Conservation (phyloP, 352 stramenopile species). For the Pythium diclinum region DNA sequence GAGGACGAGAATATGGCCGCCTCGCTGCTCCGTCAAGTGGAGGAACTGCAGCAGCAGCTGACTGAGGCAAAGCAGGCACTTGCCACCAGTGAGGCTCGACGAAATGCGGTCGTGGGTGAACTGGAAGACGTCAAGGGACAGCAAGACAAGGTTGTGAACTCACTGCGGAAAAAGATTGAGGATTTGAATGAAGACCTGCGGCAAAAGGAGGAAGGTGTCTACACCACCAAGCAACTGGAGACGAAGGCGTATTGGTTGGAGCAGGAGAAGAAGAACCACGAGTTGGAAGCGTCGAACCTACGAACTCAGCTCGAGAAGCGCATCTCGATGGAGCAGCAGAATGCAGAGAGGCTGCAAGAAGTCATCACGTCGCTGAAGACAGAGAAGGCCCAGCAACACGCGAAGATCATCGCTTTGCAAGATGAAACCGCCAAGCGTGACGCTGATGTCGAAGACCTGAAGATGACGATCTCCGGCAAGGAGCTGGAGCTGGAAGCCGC, state of each 20-base stretch:
- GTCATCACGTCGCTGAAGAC: slow-evolving; percentile 36
- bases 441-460: slow-evolving; percentile 39
- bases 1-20: slow-evolving; percentile 58
- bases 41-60: slow-evolving; percentile 46
- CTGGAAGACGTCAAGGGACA: slow-evolving; percentile 32
- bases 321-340: slow-evolving; percentile 1
- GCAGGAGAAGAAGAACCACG: slow-evolving; percentile 21
- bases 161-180: slow-evolving; percentile 50
- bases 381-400: slow-evolving; percentile 33
- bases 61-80: slow-evolving; percentile 38
- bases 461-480: slow-evolving; percentile 37
- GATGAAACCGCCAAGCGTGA: slow-evolving; percentile 6
- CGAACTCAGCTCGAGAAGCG: slow-evolving; percentile 9
- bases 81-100: slow-evolving; percentile 30
- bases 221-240: slow-evolving; percentile 10
- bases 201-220: slow-evolving; percentile 37
- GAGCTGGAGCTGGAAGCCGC: slow-evolving; percentile 40
- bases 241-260: slow-evolving; percentile 18
- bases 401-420: slow-evolving; percentile 15
- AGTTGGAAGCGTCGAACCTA: background rate
- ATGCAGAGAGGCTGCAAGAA: background rate
- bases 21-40: slow-evolving; percentile 38
- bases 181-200: slow-evolving; percentile 52
- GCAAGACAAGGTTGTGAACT: slow-evolving; percentile 24
- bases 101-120: slow-evolving; percentile 30